phyloP scores from a whole-genome alignment of 495 filamentous ascomycete genomes.

The Aspergillus diversus region DNA sequence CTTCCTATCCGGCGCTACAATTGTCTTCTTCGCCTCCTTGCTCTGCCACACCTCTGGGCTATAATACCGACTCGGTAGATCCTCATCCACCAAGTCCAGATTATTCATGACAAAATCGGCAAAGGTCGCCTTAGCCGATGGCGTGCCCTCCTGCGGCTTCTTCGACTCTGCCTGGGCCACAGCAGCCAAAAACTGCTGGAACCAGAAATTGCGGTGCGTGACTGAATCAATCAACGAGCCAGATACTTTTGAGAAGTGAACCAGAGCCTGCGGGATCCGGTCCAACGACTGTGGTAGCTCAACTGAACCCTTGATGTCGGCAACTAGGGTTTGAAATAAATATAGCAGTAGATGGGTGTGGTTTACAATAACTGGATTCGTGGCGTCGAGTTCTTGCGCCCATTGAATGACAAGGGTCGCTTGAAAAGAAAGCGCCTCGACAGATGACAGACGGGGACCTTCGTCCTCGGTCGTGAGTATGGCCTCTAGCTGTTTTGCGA shows the following conservation, averaged over 20 bases:
- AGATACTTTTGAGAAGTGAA: neutral
- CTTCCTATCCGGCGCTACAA: neutral
- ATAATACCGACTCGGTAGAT: constrained; percentile 2
- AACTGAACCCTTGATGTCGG: neutral
- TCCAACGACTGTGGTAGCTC: neutral
- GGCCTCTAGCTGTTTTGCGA: neutral
- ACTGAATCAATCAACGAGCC: neutral
- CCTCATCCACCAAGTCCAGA: neutral
- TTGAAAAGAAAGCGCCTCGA: constrained; percentile 5
- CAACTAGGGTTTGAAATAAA: neutral
- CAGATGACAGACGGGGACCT: neutral
- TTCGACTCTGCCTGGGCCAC: neutral
- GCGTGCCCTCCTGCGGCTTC: neutral
- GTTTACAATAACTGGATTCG: neutral
- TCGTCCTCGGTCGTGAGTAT: neutral
- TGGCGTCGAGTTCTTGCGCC: neutral
- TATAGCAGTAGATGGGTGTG: constrained; percentile 5
- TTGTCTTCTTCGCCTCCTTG: neutral
- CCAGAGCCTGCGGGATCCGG: neutral
- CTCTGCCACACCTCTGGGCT: constrained; percentile 1
- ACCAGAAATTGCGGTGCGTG: constrained; percentile 16
- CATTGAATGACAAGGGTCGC: neutral
- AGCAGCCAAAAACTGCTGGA: constrained; percentile 11
- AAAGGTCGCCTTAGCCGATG: constrained; percentile 6
- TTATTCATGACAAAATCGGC: constrained; percentile 1